Percentiles rank a stretch among this genome's conserved stretches.
Conservation (phyloP, 306 rosid genomes). For the Corylus americana region DNA sequence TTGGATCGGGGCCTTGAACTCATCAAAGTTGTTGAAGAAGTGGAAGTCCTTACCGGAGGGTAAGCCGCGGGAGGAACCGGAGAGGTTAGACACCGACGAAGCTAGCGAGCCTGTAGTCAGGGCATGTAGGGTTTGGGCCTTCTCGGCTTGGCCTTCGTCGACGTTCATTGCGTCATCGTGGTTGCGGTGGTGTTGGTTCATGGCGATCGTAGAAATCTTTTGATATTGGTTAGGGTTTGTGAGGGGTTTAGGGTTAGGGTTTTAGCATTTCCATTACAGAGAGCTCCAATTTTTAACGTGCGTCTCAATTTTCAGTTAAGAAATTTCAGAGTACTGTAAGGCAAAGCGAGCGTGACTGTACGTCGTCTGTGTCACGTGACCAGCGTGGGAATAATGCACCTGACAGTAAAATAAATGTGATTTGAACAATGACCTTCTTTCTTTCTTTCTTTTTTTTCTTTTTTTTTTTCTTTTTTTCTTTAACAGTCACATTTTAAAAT, state of each 20-base stretch:
- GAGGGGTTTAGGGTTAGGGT: conserved; percentile 10
- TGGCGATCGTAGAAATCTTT: conserved; percentile 9
- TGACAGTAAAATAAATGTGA: no score
- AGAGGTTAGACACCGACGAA: conserved; percentile 56
- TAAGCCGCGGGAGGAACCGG: conserved; percentile 58
- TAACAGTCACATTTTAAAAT: no score
- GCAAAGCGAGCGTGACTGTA: no score
- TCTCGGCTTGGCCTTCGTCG: conserved; percentile 42
- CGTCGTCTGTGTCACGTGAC: no score
- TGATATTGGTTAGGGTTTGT: conserved; percentile 29
- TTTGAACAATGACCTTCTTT: no score
- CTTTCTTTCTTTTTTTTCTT: no score
- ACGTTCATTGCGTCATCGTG: conserved; percentile 38
- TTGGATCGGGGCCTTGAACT: conserved; percentile 56
- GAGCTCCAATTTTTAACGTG: neutral
- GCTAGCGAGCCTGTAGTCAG: conserved; percentile 51
- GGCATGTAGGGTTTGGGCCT: conserved; percentile 41
- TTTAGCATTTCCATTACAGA: conserved; percentile 7
- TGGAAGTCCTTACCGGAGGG: conserved; percentile 68
- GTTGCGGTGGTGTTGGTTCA: conserved; percentile 10
- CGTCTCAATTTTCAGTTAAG: neutral
- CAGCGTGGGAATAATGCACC: no score
- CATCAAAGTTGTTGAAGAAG: conserved; percentile 65
- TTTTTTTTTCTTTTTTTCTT: no score
- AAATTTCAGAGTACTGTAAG: no score